A percentile compares a stretch with the other conserved stretches of the same genome.
Evolutionary conservation across 1,284 basidiomycete species (phyloP).

Genomic region (Melampsora larici-populina): DNA sequence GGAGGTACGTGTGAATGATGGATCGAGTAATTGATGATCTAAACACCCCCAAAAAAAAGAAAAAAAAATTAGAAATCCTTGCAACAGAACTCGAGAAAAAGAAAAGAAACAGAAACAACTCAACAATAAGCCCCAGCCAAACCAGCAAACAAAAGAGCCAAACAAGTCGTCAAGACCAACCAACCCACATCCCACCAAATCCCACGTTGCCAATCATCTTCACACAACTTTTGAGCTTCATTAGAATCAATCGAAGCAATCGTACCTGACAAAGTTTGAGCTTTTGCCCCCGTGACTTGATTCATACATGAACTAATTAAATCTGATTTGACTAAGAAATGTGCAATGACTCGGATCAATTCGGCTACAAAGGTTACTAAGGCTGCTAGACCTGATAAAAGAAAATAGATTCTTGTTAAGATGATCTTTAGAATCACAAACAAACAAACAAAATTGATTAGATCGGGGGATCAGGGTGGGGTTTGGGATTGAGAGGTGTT

Average conservation of each 20-base stretch:
- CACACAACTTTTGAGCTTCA: conserved; percentile 35
- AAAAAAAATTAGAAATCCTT: too few relatives aligned
- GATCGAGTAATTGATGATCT: conserved; percentile 44
- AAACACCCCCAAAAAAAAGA: background rate
- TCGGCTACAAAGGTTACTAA: conserved; percentile 39
- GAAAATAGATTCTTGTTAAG: conserved; percentile 24
- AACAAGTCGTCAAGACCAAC: conserved; percentile 40
- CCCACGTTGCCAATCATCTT: conserved; percentile 42
- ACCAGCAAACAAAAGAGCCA: conserved; percentile 37
- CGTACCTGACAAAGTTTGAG: conserved; percentile 30
- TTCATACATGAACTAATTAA: conserved; percentile 20
- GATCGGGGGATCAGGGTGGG: too few relatives aligned
- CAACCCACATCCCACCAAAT: conserved; percentile 44
- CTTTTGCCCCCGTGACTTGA: conserved; percentile 36
- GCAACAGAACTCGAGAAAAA: background rate
- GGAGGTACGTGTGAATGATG: conserved; percentile 21
- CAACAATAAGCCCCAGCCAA: conserved; percentile 38
- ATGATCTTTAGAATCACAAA: conserved; percentile 15
- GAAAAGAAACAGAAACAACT: background rate
- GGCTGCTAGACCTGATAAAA: conserved; percentile 30
- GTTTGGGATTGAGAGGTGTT: background rate
- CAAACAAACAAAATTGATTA: too few relatives aligned
- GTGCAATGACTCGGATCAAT: conserved; percentile 39
- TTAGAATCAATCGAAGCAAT: conserved; percentile 23
- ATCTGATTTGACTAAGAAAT: conserved; percentile 38